Base-by-base conservation (phyloP, 192 early-diverging fungal genomes). In the Funneliformis mosseae region DNA sequence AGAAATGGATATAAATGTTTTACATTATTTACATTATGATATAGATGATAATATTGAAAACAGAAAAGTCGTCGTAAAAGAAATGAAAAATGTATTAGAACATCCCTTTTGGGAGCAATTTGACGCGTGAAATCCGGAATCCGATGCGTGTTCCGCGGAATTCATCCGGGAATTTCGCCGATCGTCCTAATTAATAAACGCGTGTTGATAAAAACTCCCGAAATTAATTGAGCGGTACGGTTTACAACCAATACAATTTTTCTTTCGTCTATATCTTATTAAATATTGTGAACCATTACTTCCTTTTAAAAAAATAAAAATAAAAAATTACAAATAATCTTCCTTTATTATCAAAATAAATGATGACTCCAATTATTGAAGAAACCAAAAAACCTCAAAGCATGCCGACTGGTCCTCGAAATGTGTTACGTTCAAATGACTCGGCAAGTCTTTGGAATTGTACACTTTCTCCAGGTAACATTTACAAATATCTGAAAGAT, bases 401-500 rank as follows among this genome's bases (percentile, higher is more conserved):
- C 81, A 97, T 97, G 96, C 92, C 92, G 8, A 89, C 89, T 23
- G 96, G 96, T 43, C 93, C 94, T 64, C 90, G 95, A 77, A 97
- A 97, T 83, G 91, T 97, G 46, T 88, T 97, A 73, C 92, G 96
- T 45, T 94, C 96, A 6, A 97, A 97, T 81, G 96, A 97, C 85
- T 97, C 96, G 25, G 94, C 94, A 25, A 95, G 93, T n/a, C 85
- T 97, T 27, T 97, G 95, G 95, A 97, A 97, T 87, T 96, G 94
- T 81, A 96, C 96, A 2, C 88, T 97, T 38, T 96, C 96, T 23
- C 96, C 96, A 33, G 92, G 91, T 91, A 81, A 66, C 1, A 62
- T 43, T 18, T 18, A 25, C 23, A 33, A 27, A 25, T 42, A 45
- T 10, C 18, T 8, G 33, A n/a, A 46, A 43, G 5, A 63, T 3